A percentile compares a stretch with the other conserved stretches of the same genome.
Conservation (phyloP, 768 basidiomycete species). For the Lenzites betulinus region DNA sequence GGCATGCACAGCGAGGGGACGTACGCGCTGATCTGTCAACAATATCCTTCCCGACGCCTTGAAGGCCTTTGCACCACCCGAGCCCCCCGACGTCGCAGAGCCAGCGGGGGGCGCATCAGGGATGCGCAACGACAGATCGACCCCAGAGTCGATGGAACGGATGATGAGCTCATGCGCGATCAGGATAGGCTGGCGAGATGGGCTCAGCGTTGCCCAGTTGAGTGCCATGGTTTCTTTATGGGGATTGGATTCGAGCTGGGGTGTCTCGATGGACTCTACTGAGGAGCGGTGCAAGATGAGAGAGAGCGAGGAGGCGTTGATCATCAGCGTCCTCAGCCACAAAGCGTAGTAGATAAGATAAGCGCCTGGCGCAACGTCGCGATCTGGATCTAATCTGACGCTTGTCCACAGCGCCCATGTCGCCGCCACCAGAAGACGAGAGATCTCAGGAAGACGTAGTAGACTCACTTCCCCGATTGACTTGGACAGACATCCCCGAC, state of each 20-base stretch:
- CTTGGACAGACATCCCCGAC: neutral
- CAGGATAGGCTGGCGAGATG: conserved; percentile 60
- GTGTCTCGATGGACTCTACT: too few species aligned
- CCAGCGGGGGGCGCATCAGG: conserved; percentile 53
- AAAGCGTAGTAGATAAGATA: neutral
- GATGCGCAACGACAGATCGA: conserved; percentile 57
- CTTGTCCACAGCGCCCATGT: too few species aligned
- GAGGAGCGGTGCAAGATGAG: too few species aligned
- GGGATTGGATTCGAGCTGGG: neutral
- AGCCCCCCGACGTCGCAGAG: conserved; percentile 49
- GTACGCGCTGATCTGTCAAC: conserved; percentile 76
- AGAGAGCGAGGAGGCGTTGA: neutral
- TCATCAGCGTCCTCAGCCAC: neutral
- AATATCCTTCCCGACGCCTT: conserved; percentile 59
- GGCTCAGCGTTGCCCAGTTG: conserved; percentile 73
- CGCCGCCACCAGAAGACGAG: too few species aligned
- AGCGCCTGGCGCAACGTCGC: too few species aligned
- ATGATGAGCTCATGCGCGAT: conserved; percentile 64
- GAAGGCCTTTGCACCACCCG: conserved; percentile 56
- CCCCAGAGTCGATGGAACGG: conserved; percentile 55
- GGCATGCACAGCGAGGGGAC: conserved; percentile 24
- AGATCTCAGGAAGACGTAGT: too few species aligned
- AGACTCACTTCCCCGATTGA: neutral
- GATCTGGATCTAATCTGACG: too few species aligned
- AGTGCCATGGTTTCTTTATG: conserved; percentile 60